These are phyloP conservation scores for Tephrocybe rancida DNA, from an alignment of 768 basidiomycete genomes.

Conservation along the genomic window DNA sequence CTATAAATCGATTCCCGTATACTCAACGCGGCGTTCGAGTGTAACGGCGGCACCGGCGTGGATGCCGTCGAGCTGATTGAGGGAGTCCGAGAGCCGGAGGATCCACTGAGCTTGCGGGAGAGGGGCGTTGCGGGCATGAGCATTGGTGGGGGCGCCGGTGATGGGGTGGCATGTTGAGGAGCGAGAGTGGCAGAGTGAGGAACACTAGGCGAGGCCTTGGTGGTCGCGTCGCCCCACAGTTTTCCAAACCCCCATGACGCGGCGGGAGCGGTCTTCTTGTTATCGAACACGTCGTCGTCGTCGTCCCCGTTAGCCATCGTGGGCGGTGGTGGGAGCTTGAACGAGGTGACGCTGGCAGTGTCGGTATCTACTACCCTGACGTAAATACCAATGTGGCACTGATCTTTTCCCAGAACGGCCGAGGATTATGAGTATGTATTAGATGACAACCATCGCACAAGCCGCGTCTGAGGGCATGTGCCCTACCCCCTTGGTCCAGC, in stretches of 20 bases:
- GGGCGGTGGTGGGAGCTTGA: conserved; percentile 46
- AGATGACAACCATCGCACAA: conserved; percentile 73
- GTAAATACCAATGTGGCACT: too few species aligned
- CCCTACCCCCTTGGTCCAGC: conserved; percentile 66
- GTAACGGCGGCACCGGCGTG: conserved; percentile 29
- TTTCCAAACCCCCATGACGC: conserved; percentile 64
- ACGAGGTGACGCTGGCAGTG: conserved; percentile 19
- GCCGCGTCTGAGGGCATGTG: conserved; percentile 71
- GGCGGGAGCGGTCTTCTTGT: conserved; percentile 29
- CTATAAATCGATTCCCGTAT: conserved; percentile 48
- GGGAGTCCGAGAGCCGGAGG: conserved; percentile 58
- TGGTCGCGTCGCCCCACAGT: conserved; percentile 56
- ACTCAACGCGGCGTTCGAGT: conserved; percentile 31
- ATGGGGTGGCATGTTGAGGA: conserved; percentile 26
- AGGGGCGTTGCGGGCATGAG: conserved; percentile 44
- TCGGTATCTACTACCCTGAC: conserved; percentile 17
- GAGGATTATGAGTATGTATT: conserved; percentile 65
- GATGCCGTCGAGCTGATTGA: conserved; percentile 20
- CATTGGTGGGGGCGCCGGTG: conserved; percentile 30
- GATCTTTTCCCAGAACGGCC: conserved; percentile 73
- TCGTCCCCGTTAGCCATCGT: conserved; percentile 40
- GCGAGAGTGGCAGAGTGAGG: conserved; percentile 30
- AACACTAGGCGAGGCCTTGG: conserved; percentile 21
- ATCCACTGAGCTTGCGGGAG: conserved; percentile 69
- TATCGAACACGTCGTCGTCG: conserved; percentile 33